Conservation (phyloP, 768 basidiomycete genomes). For the Lentinula edodes region DNA sequence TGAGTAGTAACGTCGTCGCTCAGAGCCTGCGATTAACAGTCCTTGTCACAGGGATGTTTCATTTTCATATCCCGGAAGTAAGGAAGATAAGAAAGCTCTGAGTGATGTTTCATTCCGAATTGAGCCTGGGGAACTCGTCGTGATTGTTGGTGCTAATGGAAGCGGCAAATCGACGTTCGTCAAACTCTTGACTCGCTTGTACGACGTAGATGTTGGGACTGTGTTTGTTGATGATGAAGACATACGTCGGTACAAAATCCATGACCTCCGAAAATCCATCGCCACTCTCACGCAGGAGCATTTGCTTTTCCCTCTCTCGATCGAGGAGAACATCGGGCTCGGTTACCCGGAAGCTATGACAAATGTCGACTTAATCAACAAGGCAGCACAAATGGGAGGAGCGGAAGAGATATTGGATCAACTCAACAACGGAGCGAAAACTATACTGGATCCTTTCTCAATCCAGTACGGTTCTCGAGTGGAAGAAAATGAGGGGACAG, state of each 20-base stretch:
- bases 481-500: not conserved
- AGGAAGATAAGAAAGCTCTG: slow-evolving; percentile 28
- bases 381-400: slow-evolving; percentile 27
- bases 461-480: slow-evolving; percentile 7
- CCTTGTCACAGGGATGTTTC: slow-evolving; percentile 36
- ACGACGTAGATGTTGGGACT: slow-evolving; percentile 37
- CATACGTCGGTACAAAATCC: slow-evolving; percentile 28
- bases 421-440: slow-evolving; percentile 11
- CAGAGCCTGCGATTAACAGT: not conserved
- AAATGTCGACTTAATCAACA: slow-evolving; percentile 15
- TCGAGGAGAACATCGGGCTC: slow-evolving; percentile 37
- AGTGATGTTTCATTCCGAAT: slow-evolving; percentile 37
- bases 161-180: slow-evolving; percentile 51
- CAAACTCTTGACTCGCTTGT: slow-evolving; percentile 44
- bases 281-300: slow-evolving; percentile 47
- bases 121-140: slow-evolving; percentile 40
- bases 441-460: slow-evolving; percentile 12
- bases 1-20: not conserved
- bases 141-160: slow-evolving; percentile 56
- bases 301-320: slow-evolving; percentile 39
- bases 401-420: slow-evolving; percentile 15
- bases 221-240: slow-evolving; percentile 38
- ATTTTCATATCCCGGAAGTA: slow-evolving; percentile 47
- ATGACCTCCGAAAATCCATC: slow-evolving; percentile 37
- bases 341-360: slow-evolving; percentile 14